Percentiles rank a stretch among this genome's conserved stretches.
Conservation (phyloP, 140 eudicot genomes). For the Flaveria floridana region DNA sequence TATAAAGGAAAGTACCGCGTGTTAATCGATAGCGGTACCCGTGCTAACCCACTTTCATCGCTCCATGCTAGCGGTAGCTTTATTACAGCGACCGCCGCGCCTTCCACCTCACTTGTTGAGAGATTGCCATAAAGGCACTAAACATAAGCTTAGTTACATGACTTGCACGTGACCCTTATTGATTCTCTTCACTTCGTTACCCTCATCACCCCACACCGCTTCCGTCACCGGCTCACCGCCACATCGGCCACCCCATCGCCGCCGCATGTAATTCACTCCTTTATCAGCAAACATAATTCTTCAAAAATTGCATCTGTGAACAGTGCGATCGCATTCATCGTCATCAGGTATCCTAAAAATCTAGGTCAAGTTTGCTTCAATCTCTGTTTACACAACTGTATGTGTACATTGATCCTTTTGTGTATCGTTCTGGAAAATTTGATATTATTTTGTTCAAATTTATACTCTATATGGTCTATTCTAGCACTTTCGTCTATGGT, state of each 20-base stretch:
- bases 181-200: neutral
- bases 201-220: conserved; percentile 1
- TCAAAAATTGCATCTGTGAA: neutral
- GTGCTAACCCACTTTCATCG: too few relatives aligned
- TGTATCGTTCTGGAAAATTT: neutral
- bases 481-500: neutral
- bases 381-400: neutral
- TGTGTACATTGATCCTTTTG: neutral
- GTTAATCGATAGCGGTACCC: too few relatives aligned
- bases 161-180: conserved; percentile 29
- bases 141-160: neutral
- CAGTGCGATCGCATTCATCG: conserved; percentile 17
- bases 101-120: too few relatives aligned
- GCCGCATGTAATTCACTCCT: conserved; percentile 23
- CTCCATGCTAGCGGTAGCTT: too few relatives aligned
- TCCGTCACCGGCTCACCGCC: neutral
- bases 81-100: too few relatives aligned
- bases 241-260: conserved; percentile 12
- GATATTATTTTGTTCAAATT: conserved; percentile 9
- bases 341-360: conserved; percentile 21
- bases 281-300: neutral
- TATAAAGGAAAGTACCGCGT: too few relatives aligned
- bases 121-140: too few relatives aligned
- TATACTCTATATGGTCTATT: conserved; percentile 7
- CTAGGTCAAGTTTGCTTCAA: conserved; percentile 16